A percentile compares a stretch with the other conserved stretches of the same genome.
Conservation (phyloP, 2,329 filamentous ascomycete genomes). For the Calonectria naviculata region DNA sequence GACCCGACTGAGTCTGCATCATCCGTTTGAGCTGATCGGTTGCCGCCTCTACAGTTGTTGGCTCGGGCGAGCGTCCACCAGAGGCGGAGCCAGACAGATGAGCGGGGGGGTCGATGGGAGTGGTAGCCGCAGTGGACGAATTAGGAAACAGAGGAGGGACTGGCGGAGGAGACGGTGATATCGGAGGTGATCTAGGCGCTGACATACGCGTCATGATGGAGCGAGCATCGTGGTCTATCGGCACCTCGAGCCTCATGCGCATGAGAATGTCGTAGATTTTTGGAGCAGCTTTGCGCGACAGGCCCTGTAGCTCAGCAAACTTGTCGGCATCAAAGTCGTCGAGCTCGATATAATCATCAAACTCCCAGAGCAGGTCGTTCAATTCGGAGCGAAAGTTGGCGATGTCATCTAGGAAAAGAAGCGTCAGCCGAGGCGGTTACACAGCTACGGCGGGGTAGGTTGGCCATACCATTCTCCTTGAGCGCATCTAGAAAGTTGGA, state of each 20-base stretch:
- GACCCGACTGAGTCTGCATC: conserved; percentile 41
- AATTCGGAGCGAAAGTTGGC: conserved; percentile 59
- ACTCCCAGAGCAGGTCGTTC: conserved; percentile 64
- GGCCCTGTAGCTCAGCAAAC: conserved; percentile 59
- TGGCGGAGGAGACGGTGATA: conserved; percentile 36
- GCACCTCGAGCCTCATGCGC: conserved; percentile 63
- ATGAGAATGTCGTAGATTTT: conserved; percentile 62
- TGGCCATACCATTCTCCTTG: conserved; percentile 61
- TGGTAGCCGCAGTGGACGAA: conserved; percentile 18
- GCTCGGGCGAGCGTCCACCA: conserved; percentile 25
- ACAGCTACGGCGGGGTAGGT: conserved; percentile 12
- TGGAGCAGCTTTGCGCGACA: conserved; percentile 60
- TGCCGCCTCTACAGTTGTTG: conserved; percentile 42
- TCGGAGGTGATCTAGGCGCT: conserved; percentile 42
- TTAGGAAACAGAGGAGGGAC: conserved; percentile 37
- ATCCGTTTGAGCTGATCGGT: conserved; percentile 43
- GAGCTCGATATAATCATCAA: conserved; percentile 64
- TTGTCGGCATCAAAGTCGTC: conserved; percentile 63
- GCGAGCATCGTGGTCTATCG: conserved; percentile 37
- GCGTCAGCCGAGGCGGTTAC: conserved; percentile 26
- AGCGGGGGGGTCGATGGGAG: neutral
- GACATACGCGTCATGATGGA: conserved; percentile 42
- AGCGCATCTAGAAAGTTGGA: conserved; percentile 61
- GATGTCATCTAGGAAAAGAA: conserved; percentile 56
- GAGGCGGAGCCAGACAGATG: neutral